Evolutionary conservation across 306 rosid genomes (phyloP).

Genomic region (Ammopiptanthus mongolicus): DNA sequence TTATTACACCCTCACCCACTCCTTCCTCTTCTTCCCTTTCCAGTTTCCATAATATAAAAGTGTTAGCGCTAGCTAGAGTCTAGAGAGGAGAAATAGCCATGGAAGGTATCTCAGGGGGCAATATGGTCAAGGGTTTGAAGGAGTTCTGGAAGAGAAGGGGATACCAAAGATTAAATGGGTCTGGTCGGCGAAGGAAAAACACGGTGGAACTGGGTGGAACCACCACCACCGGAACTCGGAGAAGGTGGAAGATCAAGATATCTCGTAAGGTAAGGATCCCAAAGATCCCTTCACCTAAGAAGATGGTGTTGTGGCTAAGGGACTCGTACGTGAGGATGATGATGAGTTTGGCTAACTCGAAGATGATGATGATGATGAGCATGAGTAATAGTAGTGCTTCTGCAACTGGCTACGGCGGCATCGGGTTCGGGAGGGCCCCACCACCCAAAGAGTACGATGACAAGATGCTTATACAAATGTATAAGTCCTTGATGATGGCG

Average conservation of each 20-base stretch:
- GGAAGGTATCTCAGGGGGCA: conserved; percentile 49
- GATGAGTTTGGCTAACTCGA: conserved; percentile 62
- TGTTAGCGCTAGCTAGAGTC: neutral
- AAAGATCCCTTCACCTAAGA: conserved; percentile 49
- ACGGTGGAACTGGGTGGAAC: conserved; percentile 29
- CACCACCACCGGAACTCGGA: neutral
- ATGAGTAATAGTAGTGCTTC: no score
- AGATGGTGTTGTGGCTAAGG: conserved; percentile 59
- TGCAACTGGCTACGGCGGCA: conserved; percentile 23
- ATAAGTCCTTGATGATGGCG: conserved; percentile 44
- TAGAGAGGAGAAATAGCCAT: neutral
- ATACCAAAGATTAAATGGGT: conserved; percentile 38
- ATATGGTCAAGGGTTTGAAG: conserved; percentile 33
- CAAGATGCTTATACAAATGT: conserved; percentile 61
- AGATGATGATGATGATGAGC: conserved; percentile 27
- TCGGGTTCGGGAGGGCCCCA: conserved; percentile 24
- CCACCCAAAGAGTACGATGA: conserved; percentile 70
- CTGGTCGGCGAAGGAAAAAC: conserved; percentile 21
- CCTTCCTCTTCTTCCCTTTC: neutral
- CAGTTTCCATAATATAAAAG: neutral
- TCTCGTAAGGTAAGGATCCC: conserved; percentile 40
- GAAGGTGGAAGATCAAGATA: conserved; percentile 54
- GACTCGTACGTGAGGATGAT: conserved; percentile 69
- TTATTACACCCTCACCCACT: conserved; percentile 14
- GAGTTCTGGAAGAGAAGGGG: conserved; percentile 49